These are phyloP conservation scores for Prunus mongolica DNA, from an alignment of 306 rosid genomes.

Conservation along the genomic window DNA sequence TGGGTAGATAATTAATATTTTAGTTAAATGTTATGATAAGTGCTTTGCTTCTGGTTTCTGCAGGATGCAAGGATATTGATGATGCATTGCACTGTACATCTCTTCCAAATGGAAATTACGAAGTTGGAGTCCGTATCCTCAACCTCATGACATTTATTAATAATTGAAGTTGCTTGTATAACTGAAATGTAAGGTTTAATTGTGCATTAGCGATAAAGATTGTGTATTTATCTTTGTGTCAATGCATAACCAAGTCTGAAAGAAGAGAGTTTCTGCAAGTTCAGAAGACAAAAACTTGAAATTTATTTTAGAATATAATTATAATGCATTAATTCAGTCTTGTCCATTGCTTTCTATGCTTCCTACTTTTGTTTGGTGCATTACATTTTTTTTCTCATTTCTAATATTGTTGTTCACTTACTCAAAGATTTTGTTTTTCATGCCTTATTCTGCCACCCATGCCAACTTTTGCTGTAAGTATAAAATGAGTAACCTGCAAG, in stretches of 20 bases:
- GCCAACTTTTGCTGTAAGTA: not conserved
- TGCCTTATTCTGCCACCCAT: not conserved
- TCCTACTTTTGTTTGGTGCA: not conserved
- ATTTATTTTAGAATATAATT: not conserved
- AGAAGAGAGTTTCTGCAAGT: not conserved
- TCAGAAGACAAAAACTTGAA: not conserved
- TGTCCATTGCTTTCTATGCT: not conserved
- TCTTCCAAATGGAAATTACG: conserved; percentile 95
- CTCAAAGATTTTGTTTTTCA: not conserved
- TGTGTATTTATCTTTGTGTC: not conserved
- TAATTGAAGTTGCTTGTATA: not conserved
- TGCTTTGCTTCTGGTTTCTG: conserved; percentile 27
- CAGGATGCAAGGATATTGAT: conserved; percentile 97
- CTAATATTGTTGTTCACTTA: not conserved
- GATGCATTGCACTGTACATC: conserved; percentile 90
- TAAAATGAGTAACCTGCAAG: not conserved
- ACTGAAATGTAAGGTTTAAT: not conserved
- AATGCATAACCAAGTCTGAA: not conserved
- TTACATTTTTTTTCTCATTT: not conserved
- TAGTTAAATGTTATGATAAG: not conserved
- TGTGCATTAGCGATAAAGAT: not conserved
- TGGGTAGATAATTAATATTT: not conserved
- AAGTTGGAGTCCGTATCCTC: conserved; percentile 99
- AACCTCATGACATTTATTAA: not conserved
- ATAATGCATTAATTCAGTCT: not conserved